Evolutionary conservation across 78 protist genomes (phyloP).

Genomic region (Dictyostelium purpureum): DNA sequence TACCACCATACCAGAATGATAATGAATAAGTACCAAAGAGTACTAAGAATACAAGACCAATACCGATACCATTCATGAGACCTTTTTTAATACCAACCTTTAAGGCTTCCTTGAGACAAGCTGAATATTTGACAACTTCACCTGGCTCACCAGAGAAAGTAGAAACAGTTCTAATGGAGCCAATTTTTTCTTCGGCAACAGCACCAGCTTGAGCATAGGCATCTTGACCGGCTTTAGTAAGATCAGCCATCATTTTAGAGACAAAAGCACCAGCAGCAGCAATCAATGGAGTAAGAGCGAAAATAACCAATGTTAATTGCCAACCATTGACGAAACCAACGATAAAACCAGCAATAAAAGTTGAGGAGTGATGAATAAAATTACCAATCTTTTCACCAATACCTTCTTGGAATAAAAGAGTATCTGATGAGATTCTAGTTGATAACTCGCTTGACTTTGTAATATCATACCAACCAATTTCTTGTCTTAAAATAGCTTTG

Average conservation of each 20-base stretch:
- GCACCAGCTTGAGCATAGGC: constrained; percentile 86
- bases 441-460: constrained; percentile 48
- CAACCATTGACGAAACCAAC: constrained; percentile 63
- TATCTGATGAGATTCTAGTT: constrained; percentile 60
- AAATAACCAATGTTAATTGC: constrained; percentile 72
- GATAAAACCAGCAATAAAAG: constrained; percentile 74
- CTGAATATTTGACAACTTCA: constrained; percentile 4
- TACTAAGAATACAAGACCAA: constrained; percentile 77
- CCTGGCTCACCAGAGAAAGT: constrained; percentile 77
- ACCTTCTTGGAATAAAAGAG: constrained; percentile 70
- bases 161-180: constrained; percentile 82
- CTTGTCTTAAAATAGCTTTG: constrained; percentile 82
- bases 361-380: constrained; percentile 55
- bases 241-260: constrained; percentile 47
- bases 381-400: constrained; percentile 82
- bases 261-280: constrained; percentile 80
- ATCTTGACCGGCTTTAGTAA: constrained; percentile 66
- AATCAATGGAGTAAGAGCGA: constrained; percentile 60
- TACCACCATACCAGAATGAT: constrained; percentile 85
- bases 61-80: constrained; percentile 71
- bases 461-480: constrained; percentile 81
- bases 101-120: constrained; percentile 30
- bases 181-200: constrained; percentile 83
- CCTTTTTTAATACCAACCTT: constrained; percentile 49
- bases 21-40: constrained; percentile 62